Evolutionary conservation across 2,329 filamentous ascomycete species (phyloP).

Genomic region (Talaromyces sp.): DNA sequence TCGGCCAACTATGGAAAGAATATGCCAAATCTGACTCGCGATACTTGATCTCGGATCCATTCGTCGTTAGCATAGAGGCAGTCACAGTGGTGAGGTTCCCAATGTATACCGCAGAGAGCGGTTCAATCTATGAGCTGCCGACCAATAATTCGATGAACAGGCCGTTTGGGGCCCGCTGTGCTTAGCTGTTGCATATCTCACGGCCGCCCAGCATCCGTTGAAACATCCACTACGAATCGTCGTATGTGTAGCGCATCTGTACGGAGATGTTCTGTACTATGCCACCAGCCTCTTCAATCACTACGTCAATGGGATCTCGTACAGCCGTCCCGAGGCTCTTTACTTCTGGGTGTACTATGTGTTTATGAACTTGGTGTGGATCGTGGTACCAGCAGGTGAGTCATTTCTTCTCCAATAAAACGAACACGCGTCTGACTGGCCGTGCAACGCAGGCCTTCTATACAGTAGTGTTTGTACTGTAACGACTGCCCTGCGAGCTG

Average conservation of each 20-base stretch:
- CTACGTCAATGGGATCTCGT: constrained; percentile 47
- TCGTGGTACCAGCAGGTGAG: constrained; percentile 54
- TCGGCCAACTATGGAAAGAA: constrained; percentile 89
- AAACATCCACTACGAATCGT: constrained; percentile 56
- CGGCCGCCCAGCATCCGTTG: constrained; percentile 49
- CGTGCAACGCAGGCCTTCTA: constrained; percentile 8
- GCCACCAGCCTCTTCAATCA: constrained; percentile 58
- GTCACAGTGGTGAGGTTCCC: constrained; percentile 64
- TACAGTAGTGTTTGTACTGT: constrained; percentile 11
- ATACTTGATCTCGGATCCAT: constrained; percentile 74
- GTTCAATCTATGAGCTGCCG: not conserved
- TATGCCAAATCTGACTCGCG: constrained; percentile 82
- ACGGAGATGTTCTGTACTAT: constrained; percentile 60
- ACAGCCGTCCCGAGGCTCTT: constrained; percentile 56
- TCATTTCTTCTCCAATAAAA: constrained; percentile 10
- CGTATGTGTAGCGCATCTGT: constrained; percentile 58
- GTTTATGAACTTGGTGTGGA: constrained; percentile 62
- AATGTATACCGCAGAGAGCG: not conserved
- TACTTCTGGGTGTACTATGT: constrained; percentile 65
- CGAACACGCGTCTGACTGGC: not conserved
- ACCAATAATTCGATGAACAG: constrained; percentile 27
- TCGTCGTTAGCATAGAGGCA: constrained; percentile 81
- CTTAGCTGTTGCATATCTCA: constrained; percentile 50
- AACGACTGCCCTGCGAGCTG: constrained; percentile 6
- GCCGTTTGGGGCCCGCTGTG: constrained; percentile 58